Conservation (phyloP, 208 protist genomes). For the Trypanosoma melophagium region DNA sequence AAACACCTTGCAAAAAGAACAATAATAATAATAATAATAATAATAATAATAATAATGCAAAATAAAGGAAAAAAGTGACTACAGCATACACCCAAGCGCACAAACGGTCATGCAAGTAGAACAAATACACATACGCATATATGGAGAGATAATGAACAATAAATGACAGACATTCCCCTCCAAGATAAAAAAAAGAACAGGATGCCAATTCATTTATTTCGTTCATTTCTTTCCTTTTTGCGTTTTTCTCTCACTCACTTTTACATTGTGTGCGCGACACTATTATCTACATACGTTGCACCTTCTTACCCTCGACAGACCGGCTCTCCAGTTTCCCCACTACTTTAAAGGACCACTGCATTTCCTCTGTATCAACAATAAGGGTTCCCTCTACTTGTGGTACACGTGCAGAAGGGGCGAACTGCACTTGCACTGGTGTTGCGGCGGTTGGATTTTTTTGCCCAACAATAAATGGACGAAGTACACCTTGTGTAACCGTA, state of each 20-base stretch:
- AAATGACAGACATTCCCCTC: too few species aligned
- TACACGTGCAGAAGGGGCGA: slow-evolving; percentile 61
- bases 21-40: not conserved
- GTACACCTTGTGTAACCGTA: slow-evolving; percentile 60
- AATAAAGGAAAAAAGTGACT: too few species aligned
- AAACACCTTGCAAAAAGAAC: not conserved
- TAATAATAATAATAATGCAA: not conserved
- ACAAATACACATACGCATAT: slow-evolving; percentile 8
- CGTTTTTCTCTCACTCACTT: not conserved
- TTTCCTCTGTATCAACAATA: slow-evolving; percentile 90
- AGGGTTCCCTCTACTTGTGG: slow-evolving; percentile 80
- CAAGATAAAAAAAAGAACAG: too few species aligned
- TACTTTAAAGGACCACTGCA: slow-evolving; percentile 91
- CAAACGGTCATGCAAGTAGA: not conserved
- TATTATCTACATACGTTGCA: slow-evolving; percentile 3
- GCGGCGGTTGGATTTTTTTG: slow-evolving; percentile 44
- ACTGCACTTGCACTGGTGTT: slow-evolving; percentile 54
- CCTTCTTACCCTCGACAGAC: not conserved
- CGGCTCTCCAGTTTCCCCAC: slow-evolving; percentile 56
- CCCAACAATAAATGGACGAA: slow-evolving; percentile 67
- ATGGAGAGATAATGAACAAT: not conserved
- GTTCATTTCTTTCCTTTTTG: not conserved
- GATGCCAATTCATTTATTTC: not conserved
- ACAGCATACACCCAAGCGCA: too few species aligned
- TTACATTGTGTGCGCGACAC: not conserved